phyloP scores from a whole-genome alignment of 441 rosid genomes.

The Adansonia rubrostipa region DNA sequence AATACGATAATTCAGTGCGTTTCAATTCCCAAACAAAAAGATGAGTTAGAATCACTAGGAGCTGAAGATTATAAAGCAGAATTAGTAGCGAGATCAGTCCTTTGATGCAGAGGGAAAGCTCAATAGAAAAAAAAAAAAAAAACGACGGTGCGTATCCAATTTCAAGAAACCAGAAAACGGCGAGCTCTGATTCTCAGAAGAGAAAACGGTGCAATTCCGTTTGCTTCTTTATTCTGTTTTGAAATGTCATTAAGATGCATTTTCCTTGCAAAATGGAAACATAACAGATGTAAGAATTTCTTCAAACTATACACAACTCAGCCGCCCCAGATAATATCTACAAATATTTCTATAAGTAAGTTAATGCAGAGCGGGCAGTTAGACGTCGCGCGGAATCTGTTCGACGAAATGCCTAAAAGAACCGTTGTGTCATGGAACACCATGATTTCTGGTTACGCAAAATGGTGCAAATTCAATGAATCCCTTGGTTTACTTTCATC shows the following conservation, averaged over 20 bases:
- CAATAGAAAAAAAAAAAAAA: neutral
- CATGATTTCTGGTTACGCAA: constrained; percentile 50
- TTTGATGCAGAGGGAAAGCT: neutral
- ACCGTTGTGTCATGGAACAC: constrained; percentile 51
- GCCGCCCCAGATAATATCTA: neutral
- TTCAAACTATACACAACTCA: constrained; percentile 14
- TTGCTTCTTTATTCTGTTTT: neutral
- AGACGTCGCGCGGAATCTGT: constrained; percentile 39
- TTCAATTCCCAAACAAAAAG: neutral
- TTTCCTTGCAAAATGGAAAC: neutral
- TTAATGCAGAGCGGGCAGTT: constrained; percentile 38
- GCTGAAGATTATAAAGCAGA: neutral
- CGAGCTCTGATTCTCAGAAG: neutral
- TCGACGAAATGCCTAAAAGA: constrained; percentile 39
- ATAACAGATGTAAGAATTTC: neutral
- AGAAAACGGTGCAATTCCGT: neutral
- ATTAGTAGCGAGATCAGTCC: neutral
- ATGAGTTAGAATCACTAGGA: neutral
- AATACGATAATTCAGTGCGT: neutral
- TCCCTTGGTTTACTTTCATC: constrained; percentile 14
- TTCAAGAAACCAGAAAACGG: neutral
- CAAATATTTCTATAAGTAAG: constrained; percentile 5
- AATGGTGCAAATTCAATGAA: constrained; percentile 36
- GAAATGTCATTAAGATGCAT: constrained; percentile 4
- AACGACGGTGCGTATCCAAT: neutral